Evolutionary conservation across 108 stramenopile species (phyloP), one percentile per base, ranked within the genome.

Genomic region (Fragilariopsis cylindrus): DNA sequence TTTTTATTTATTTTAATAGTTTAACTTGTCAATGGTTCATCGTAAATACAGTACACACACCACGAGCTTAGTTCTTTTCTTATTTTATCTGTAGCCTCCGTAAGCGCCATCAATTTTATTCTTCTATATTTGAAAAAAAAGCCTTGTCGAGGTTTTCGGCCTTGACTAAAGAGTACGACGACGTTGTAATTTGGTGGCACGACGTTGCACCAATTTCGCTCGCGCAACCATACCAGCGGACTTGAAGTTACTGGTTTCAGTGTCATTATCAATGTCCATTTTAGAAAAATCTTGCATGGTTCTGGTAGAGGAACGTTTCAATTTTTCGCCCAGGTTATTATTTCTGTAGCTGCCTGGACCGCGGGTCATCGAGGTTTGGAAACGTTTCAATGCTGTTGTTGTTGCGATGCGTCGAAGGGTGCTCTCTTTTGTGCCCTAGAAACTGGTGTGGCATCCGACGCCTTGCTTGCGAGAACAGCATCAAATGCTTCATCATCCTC

Each of bases 151-250:
- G 62, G 6, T 11, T 45, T 15, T 63, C 62, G 62, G 62, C 62
- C 0, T 1, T 42, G 42, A 63, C 16, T 44, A 63, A 8, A 12
- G 62, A 44, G 62, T 63, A n/a, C 62, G 42, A 13, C 62, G 62
- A 44, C 62, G 62, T 43, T 63, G 40, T 44, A 63, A 45, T 44
- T 63, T 63, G 62, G 67, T 68, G 67, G 67, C 67, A 41, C 67
- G 67, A 45, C 67, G 67, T 21, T 13, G 42, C 48, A 48, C 49
- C 49, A 68, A 50, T 19, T 52, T 68, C 3, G 67, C 48, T 18
- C 67, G 67, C 9, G 67, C 67, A 18, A 44, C 18, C 49, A 68
- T 11, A 19, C 43, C 49, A 30, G 67, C 67, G 21, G 47, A 16
- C 39, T 68, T 68, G 16, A 44, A 45, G 48, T 52, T 44, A 7